Evolutionary conservation across 441 rosid genomes (phyloP).

Genomic region (Mallotus repandus): DNA sequence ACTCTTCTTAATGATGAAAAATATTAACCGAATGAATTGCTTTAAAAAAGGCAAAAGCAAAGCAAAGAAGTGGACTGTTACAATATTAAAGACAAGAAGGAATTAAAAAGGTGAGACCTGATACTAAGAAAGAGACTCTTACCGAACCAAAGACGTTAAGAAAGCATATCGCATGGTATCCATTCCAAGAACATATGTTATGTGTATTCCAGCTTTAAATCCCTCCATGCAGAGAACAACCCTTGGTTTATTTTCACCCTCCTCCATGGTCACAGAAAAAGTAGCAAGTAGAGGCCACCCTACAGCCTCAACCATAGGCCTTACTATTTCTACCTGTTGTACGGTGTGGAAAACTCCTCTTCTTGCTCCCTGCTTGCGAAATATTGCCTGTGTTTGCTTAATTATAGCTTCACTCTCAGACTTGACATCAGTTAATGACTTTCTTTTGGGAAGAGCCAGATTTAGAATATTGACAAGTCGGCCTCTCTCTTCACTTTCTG

Average conservation of each 20-base stretch:
- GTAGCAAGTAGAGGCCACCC: conserved; percentile 99
- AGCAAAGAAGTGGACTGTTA: neutral
- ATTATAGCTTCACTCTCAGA: conserved; percentile 88
- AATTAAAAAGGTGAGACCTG: neutral
- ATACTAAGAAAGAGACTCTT: conserved; percentile 15
- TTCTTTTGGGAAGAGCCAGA: conserved; percentile 85
- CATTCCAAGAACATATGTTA: conserved; percentile 92
- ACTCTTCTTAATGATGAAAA: conserved; percentile 7
- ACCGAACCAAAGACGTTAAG: conserved; percentile 96
- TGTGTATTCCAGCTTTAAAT: conserved; percentile 96
- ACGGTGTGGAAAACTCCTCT: conserved; percentile 91
- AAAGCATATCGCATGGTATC: conserved; percentile 99
- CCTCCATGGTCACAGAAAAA: conserved; percentile 99
- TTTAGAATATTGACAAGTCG: conserved; percentile 91
- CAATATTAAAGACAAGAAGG: conserved; percentile 11
- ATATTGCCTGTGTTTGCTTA: conserved; percentile 93
- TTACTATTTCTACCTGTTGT: conserved; percentile 72
- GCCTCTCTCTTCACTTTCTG: conserved; percentile 90
- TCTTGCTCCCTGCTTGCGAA: conserved; percentile 80
- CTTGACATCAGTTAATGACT: conserved; percentile 69
- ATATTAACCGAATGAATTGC: neutral
- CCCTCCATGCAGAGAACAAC: conserved; percentile 98
- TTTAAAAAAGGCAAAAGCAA: conserved; percentile 1
- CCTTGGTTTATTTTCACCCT: conserved; percentile 94
- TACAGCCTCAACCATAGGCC: conserved; percentile 99